Evolutionary conservation across 2,329 filamentous ascomycete species (phyloP).

Genomic region (Colletotrichum sp.): DNA sequence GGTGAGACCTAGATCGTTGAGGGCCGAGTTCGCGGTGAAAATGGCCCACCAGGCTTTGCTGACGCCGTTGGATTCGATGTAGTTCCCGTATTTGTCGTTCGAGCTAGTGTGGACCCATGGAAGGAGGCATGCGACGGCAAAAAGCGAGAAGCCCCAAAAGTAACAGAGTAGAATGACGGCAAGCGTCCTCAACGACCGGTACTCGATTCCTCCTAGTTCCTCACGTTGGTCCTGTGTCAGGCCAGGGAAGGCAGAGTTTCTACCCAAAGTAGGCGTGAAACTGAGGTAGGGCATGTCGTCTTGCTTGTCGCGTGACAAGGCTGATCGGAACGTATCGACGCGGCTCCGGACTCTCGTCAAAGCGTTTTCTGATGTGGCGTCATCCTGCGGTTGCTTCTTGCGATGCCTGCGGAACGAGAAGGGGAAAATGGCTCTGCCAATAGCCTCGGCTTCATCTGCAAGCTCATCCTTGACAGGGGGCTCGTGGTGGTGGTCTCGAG

Average conservation of each 20-base stretch:
- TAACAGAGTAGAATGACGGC: conserved; percentile 80
- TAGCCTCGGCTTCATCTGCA: conserved; percentile 46
- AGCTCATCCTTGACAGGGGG: conserved; percentile 37
- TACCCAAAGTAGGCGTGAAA: conserved; percentile 88
- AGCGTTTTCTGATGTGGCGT: conserved; percentile 24
- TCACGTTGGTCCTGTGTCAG: conserved; percentile 90
- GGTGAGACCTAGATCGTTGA: conserved; percentile 95
- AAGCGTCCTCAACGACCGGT: conserved; percentile 87
- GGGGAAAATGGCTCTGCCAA: conserved; percentile 41
- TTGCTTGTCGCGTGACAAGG: conserved; percentile 57
- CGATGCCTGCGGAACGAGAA: conserved; percentile 49
- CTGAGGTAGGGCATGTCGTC: conserved; percentile 85
- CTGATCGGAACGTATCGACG: conserved; percentile 65
- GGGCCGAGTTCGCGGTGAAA: conserved; percentile 85
- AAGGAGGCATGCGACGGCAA: conserved; percentile 75
- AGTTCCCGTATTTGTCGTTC: conserved; percentile 62
- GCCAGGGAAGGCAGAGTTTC: conserved; percentile 92
- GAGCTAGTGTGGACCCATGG: conserved; percentile 75
- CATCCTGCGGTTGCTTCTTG: conserved; percentile 40
- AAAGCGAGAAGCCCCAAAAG: conserved; percentile 81
- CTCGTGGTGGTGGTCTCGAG: conserved; percentile 30
- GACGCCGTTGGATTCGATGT: conserved; percentile 68
- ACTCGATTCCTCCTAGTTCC: conserved; percentile 95
- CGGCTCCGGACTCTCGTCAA: conserved; percentile 42
- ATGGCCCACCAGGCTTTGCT: conserved; percentile 88